phyloP scores from a whole-genome alignment of 805 yeast genomes.

The Candida peoriensis region DNA sequence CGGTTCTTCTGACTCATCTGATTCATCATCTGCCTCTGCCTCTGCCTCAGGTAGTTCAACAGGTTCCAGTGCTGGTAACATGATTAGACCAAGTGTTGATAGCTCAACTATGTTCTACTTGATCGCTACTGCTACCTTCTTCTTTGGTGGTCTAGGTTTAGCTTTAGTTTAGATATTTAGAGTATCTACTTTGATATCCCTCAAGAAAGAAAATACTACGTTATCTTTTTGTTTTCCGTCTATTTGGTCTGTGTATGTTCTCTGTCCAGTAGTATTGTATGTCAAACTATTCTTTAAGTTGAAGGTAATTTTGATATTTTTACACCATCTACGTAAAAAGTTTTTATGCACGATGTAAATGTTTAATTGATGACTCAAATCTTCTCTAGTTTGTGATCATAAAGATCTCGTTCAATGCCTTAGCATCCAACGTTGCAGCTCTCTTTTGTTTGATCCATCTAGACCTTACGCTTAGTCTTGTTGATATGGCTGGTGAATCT shows the following conservation, averaged over 20 bases:
- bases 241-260: no score
- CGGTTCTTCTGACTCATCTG: slow-evolving; percentile 23
- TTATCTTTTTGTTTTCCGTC: no score
- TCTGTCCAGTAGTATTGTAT: no score
- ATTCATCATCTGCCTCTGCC: slow-evolving; percentile 24
- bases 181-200: background rate
- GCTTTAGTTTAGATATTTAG: slow-evolving; percentile 23
- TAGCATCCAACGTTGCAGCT: slow-evolving; percentile 85
- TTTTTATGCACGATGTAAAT: background rate
- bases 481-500: slow-evolving; percentile 34
- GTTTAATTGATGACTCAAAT: background rate
- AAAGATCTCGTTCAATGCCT: slow-evolving; percentile 87
- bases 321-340: background rate
- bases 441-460: slow-evolving; percentile 87
- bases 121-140: slow-evolving; percentile 28
- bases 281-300: no score
- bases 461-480: slow-evolving; percentile 73
- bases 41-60: slow-evolving; percentile 6
- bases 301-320: no score
- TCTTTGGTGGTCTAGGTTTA: slow-evolving; percentile 41
- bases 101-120: slow-evolving; percentile 12
- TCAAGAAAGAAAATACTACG: no score
- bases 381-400: slow-evolving; percentile 66
- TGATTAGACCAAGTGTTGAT: slow-evolving; percentile 14
- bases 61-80: slow-evolving; percentile 9